These are phyloP conservation scores for Aspergillus sp. DNA, from an alignment of 2,329 filamentous ascomycete species.

Conservation along the genomic window DNA sequence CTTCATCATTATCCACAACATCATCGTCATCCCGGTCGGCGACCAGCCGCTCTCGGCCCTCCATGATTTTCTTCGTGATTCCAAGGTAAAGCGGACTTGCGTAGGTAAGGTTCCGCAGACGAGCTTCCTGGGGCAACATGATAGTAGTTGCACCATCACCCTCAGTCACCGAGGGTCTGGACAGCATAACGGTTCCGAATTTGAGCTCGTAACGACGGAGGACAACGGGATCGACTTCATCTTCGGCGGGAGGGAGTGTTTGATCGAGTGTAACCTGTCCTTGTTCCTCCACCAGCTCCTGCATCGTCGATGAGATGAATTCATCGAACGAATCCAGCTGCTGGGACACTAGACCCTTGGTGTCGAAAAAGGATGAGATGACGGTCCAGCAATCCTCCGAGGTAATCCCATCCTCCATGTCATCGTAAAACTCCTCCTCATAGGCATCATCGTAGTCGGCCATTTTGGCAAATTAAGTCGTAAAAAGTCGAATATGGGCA, in stretches of 20 bases:
- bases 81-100: constrained; percentile 85
- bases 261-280: constrained; percentile 90
- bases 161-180: constrained; percentile 86
- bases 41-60: constrained; percentile 72
- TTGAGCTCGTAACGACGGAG: constrained; percentile 92
- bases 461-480: constrained; percentile 35
- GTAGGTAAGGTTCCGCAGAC: constrained; percentile 92
- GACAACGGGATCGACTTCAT: constrained; percentile 70
- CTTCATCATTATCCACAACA: constrained; percentile 48
- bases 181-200: constrained; percentile 85
- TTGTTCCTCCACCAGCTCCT: constrained; percentile 90
- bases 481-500: constrained; percentile 1
- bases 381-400: constrained; percentile 98
- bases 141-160: constrained; percentile 82
- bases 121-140: constrained; percentile 89
- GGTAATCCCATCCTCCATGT: constrained; percentile 71
- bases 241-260: constrained; percentile 70
- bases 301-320: constrained; percentile 89
- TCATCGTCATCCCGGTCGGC: constrained; percentile 62
- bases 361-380: constrained; percentile 94
- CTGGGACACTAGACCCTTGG: constrained; percentile 92
- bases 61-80: constrained; percentile 77
- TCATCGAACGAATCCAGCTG: constrained; percentile 98
- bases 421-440: constrained; percentile 64
- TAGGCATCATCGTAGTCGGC: constrained; percentile 60